Base-by-base conservation (phyloP, 2,329 filamentous ascomycete genomes). In the Lecanosticta acicola region DNA sequence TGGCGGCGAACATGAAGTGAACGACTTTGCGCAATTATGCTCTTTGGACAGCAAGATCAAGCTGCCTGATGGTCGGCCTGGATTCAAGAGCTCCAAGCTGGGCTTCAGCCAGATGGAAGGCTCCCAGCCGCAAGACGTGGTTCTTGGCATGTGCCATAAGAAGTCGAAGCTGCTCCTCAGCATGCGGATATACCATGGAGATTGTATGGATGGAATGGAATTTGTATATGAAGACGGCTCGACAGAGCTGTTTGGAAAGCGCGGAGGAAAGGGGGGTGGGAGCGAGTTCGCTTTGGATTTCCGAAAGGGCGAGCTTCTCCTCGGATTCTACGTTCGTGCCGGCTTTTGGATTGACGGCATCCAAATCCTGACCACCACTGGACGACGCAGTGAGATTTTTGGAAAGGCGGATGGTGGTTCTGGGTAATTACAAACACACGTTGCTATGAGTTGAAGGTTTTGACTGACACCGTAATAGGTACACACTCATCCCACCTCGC, bases 171-270 rank as follows among this genome's bases (percentile, higher is more conserved):
- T 95, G 21, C 72, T 97, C 51, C 83, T 81, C 1, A 79, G 79
- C 3, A 77, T 96, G 46, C 78, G 81, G 49, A 75, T 94, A 11
- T 94, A 89, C 61, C 83, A 88, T 58, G 88, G 86, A 1, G 72
- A 75, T 48, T 84, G 84, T 3, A 63, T 97, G 10, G 85, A 94
- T 63, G 93, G 93, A 0, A 67, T 98, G 16, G 91, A 97, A 65
- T 97, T 98, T 66, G 75, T 86, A 48, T 97, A 95, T 62, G 91
- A 97, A 60, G 89, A 97, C 65, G 77, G 79, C 13, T 84, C 86
- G 1, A 84, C 76, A 44, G 88, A 96, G 63, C 66, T 96, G 3
- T 94, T 98, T 71, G 93, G 93, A 33, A 90, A 87, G 60, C 75
- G 78, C 44, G 85, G 84, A 10, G 85, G 84, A 5, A 83, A 83